Evolutionary conservation across 495 filamentous ascomycete genomes (phyloP), one percentile per base, ranked within the genome.

Genomic region (Xylaria longipes): DNA sequence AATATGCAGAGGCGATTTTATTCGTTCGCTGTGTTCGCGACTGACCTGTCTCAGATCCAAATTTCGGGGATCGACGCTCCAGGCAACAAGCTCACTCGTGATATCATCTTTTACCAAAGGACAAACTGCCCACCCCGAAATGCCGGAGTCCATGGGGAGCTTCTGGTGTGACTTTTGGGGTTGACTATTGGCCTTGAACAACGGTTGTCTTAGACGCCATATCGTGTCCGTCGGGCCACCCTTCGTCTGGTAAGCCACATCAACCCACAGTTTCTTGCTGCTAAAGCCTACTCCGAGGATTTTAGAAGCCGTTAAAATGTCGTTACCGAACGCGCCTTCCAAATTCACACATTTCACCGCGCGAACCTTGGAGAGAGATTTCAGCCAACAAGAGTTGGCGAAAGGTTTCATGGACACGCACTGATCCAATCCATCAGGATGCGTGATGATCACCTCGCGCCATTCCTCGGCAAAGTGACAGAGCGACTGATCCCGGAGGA

Each of bases 381-480:
- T 33, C 3, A 67, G 64, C 45, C 48, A 67, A 35, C 64, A 67
- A 22, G 64, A 67, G 46, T 41, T 22, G 7, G 46, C 12, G 27
- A 67, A 67, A 33, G 64, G 43, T 43, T 67, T 67, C 29, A 67
- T 54, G 0, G 33, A 0, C 0, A 67, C 64, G 22, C 64, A 67
- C 29, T 50, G 64, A 27, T 67, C 64, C 17, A 67, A 7, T 25
- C 43, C 64, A 11, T 33, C 5, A 52, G 64, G 46, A 11, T 54
- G 31, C 4, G 43, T 67, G 20, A 67, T 54, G 27, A 67, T 67
- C 43, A 67, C 64, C 39, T 67, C 64, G 31, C 64, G 64, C 64
- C 64, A 67, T 54, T 67, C 64, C 0, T 67, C 48, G 8, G 31
- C 27, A 54, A 67, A 67, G 22, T 54, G 15, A 22, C 64, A 67